These are phyloP conservation scores for Annulohypoxylon nitens DNA, from an alignment of 495 filamentous ascomycete genomes.

Conservation along the genomic window DNA sequence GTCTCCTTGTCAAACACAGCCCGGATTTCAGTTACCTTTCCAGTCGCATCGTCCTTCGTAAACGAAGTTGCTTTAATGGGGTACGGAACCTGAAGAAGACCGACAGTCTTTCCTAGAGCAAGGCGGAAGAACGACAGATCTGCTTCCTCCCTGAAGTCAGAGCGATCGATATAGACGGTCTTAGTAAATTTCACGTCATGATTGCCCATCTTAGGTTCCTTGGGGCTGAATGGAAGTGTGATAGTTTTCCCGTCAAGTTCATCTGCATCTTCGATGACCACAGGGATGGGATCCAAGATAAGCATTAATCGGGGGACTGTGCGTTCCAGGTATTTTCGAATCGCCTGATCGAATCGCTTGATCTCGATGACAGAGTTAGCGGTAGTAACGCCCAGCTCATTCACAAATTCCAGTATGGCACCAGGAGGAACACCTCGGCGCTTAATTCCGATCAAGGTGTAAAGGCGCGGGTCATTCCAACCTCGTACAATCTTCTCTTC, in stretches of 20 bases:
- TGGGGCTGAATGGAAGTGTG: conserved; percentile 79
- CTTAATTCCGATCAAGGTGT: conserved; percentile 86
- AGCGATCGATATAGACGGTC: conserved; percentile 90
- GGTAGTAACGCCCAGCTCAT: conserved; percentile 89
- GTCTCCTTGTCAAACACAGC: conserved; percentile 75
- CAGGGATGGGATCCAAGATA: conserved; percentile 82
- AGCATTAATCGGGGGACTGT: conserved; percentile 90
- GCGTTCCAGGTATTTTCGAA: conserved; percentile 84
- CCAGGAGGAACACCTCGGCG: conserved; percentile 87
- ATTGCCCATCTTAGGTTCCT: conserved; percentile 73
- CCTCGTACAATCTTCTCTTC: conserved; percentile 77
- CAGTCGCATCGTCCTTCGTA: conserved; percentile 75
- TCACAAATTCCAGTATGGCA: conserved; percentile 87
- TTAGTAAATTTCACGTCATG: conserved; percentile 76
- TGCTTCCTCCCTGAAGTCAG: conserved; percentile 86
- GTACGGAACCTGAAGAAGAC: conserved; percentile 84
- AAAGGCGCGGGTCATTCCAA: conserved; percentile 92
- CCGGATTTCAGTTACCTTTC: conserved; percentile 75
- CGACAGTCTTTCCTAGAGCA: conserved; percentile 89
- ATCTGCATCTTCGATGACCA: conserved; percentile 82
- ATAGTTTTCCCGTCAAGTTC: conserved; percentile 69
- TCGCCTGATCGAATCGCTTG: conserved; percentile 78
- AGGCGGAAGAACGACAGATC: conserved; percentile 78
- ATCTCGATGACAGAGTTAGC: conserved; percentile 78
- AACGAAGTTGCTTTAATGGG: conserved; percentile 85